phyloP scores from a whole-genome alignment of 352 stramenopile genomes.

The Phytophthora citricola region DNA sequence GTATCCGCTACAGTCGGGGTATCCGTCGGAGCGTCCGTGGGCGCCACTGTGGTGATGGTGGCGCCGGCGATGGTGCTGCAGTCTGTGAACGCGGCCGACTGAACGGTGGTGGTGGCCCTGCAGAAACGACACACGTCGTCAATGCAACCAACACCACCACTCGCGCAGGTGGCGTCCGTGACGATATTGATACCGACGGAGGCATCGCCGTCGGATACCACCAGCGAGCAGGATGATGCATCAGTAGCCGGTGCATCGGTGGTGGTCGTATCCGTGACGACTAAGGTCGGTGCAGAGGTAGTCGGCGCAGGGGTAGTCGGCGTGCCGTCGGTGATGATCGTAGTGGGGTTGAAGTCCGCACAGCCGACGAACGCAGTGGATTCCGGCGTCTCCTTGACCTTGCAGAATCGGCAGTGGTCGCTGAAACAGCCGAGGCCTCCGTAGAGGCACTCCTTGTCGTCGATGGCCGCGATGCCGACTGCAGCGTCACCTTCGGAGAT shows the following conservation, averaged over 20 bases:
- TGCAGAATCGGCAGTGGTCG: constrained; percentile 54
- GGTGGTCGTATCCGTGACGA: neutral
- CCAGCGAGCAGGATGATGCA: constrained; percentile 5
- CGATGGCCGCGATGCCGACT: constrained; percentile 37
- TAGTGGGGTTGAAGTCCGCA: constrained; percentile 13
- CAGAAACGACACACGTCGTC: constrained; percentile 49
- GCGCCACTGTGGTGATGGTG: neutral
- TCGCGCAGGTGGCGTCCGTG: constrained; percentile 28
- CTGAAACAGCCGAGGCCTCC: constrained; percentile 51
- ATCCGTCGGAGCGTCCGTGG: constrained; percentile 6
- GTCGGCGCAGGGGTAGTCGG: constrained; percentile 10
- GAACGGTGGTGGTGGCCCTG: constrained; percentile 29
- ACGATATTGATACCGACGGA: constrained; percentile 43
- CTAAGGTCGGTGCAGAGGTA: constrained; percentile 3
- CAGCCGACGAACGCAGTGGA: constrained; percentile 35
- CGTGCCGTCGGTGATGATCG: constrained; percentile 19
- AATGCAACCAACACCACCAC: constrained; percentile 47
- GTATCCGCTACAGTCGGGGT: constrained; percentile 1
- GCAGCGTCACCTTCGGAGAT: constrained; percentile 33
- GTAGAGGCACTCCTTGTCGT: constrained; percentile 35
- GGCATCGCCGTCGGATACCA: constrained; percentile 24
- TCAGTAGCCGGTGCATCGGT: neutral
- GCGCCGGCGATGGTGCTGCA: constrained; percentile 18
- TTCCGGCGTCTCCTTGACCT: constrained; percentile 33
- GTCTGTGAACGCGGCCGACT: constrained; percentile 38